phyloP scores from a whole-genome alignment of 331 rosid species.

The Pyrus hybrid region DNA sequence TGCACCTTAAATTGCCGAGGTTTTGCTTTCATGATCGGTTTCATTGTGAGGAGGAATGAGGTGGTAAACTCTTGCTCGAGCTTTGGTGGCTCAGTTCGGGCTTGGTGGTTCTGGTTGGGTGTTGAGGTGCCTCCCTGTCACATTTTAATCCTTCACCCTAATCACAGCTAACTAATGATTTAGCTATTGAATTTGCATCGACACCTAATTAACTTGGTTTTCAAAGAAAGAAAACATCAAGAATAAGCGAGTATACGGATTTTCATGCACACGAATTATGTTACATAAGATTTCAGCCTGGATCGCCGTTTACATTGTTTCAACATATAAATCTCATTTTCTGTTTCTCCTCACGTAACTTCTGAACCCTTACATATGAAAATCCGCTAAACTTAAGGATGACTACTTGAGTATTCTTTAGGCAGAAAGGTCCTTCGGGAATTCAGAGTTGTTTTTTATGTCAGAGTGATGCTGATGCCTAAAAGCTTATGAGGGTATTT shows the following conservation, averaged over 20 bases:
- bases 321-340: too few relatives aligned
- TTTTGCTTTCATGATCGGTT: neutral
- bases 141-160: neutral
- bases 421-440: too few relatives aligned
- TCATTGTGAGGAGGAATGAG: neutral
- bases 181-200: neutral
- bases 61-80: neutral
- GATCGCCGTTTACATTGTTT: neutral
- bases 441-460: too few relatives aligned
- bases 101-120: neutral
- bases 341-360: too few relatives aligned
- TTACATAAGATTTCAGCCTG: neutral
- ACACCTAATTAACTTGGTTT: constrained; percentile 3
- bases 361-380: too few relatives aligned
- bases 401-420: too few relatives aligned
- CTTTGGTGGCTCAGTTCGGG: neutral
- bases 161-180: neutral
- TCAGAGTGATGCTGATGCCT: neutral
- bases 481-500: neutral
- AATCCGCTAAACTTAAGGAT: too few relatives aligned
- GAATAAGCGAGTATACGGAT: neutral
- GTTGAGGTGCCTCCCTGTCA: neutral
- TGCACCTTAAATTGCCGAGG: neutral
- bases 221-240: neutral
- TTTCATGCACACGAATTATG: neutral